phyloP scores from a whole-genome alignment of 2,329 filamentous ascomycete genomes.

The Chrysoporthe puriensis region DNA sequence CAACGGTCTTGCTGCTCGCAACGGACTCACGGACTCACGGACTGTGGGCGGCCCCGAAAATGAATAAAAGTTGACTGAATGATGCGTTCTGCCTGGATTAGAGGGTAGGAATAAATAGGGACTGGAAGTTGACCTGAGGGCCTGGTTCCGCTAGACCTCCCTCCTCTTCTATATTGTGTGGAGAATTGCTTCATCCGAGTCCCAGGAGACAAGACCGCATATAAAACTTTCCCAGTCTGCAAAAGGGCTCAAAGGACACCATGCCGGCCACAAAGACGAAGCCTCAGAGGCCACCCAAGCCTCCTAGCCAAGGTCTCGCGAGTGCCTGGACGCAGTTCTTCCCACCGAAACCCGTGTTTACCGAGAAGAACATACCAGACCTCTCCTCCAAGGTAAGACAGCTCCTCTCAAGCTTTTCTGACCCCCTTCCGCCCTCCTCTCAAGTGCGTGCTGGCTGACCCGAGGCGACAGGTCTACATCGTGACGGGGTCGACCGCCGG shows the following conservation, averaged over 20 bases:
- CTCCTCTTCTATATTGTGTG: background rate
- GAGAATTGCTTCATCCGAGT: background rate
- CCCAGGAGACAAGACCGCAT: background rate
- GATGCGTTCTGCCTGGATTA: background rate
- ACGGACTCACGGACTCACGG: background rate
- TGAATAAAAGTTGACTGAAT: background rate
- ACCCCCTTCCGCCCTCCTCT: background rate
- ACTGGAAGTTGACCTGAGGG: background rate
- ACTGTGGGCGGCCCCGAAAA: background rate
- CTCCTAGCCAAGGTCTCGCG: constrained; percentile 6
- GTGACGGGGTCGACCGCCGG: constrained; percentile 45
- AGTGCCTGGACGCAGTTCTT: constrained; percentile 33
- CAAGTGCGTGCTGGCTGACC: background rate
- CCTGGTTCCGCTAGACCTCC: background rate
- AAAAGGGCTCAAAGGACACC: background rate
- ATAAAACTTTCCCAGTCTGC: background rate
- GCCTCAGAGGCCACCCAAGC: background rate
- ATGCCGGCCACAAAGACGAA: background rate
- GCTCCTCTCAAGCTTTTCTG: background rate
- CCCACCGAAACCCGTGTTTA: constrained; percentile 37
- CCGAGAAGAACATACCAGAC: constrained; percentile 37
- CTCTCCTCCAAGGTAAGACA: constrained; percentile 33
- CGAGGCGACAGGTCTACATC: constrained; percentile 37
- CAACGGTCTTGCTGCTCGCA: no score
- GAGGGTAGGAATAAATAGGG: background rate